Evolutionary conservation across 2,329 filamentous ascomycete genomes (phyloP), one percentile per base, ranked within the genome.

Genomic region (Pseudocercospora crystallina): DNA sequence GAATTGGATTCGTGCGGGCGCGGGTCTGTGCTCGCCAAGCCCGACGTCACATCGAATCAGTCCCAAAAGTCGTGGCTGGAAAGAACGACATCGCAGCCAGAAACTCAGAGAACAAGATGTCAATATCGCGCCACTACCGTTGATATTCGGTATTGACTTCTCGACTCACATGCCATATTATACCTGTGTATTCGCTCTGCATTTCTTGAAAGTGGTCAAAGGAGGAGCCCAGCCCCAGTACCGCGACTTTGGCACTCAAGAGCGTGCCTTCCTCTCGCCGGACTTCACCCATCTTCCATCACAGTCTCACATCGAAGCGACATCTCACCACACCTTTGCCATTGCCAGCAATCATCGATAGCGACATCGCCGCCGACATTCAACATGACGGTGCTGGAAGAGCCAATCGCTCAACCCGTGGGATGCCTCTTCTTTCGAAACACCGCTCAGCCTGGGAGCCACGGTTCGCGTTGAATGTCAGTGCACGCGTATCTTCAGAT

Each of bases 361-460:
- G 15, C 29, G 12, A 49, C 15, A 31, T 32, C 40, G 14, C 31
- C 15, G 15, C 3, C 29, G 12, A 4, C 39, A 58, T 58, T 56
- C 57, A 60, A 58, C 57, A 60, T 60, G 57, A 17, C 55, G 31
- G 42, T 43, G 39, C 17, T 17, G n/a, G 32, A 49, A 11, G 31
- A 45, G 4, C 20, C 32, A 26, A 26, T 26, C 13, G 12, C 10
- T 13, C 15, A 36, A 10, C 38, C 38, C 12, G 49, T 53, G 3
- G 56, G 39, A 20, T 45, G 33, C 33, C 31, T 59, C 26, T n/a
- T 51, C 38, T 51, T 55, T 34, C 49, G 42, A 34, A 41, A 42
- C 37, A 40, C 47, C 20, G 50, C 37, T 35, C 46, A 47, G 14
- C 53, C 53, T 40, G 47, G 41, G 8, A 7, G 20, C 20, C 7